Evolutionary conservation across 225 moss, liverwort and hornwort genomes (phyloP), one percentile per base, ranked within the genome.

Genomic region (Physcomitrium patens): DNA sequence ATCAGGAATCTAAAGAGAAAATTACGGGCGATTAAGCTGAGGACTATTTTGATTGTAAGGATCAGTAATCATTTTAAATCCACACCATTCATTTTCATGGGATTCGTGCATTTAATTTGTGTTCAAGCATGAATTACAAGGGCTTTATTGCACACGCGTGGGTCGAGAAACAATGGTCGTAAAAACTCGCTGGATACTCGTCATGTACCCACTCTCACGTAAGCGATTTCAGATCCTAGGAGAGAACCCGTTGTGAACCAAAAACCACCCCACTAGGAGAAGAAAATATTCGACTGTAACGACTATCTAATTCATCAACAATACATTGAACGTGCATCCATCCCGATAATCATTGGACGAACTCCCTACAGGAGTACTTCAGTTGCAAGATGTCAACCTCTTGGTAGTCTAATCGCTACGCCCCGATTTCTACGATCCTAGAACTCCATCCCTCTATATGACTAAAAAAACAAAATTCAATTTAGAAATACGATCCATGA

Each of bases 31-130:
- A 60, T 27, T 60, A 27, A 27, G 17, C 37, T 31, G 16, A 60
- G 43, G 4, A 44, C 19, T 63, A 20, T 12, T 63, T 43, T 3
- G 4, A 63, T 18, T 6, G 44, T 63, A 19, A 26, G 8, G 44
- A 44, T 37, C 2, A 7, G 31, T 37, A 4, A 37, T 7, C 31
- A 19, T 63, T 44, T 5, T 17, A 16, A 63, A 63, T 63, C 9
- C 4, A 42, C 63, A 63, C 43, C 42, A 63, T 19, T 43, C 63
- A 63, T 17, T 41, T 62, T 41, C 62, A 18, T 18, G n/a, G 62
- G 41, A 7, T n/a, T n/a, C 31, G 5, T 37, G 31, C 7, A 37
- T 37, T 37, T 37, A 37, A 7, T 37, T 37, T 7, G 7, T 2
- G 31, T 37, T 4, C 7, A 37, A 37, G 7, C 5, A 37, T 37